A percentile compares a stretch with the other conserved stretches of the same genome.
These are phyloP conservation scores for Hypholoma fasciculare DNA, from an alignment of 768 basidiomycete species.

Conservation along the genomic window DNA sequence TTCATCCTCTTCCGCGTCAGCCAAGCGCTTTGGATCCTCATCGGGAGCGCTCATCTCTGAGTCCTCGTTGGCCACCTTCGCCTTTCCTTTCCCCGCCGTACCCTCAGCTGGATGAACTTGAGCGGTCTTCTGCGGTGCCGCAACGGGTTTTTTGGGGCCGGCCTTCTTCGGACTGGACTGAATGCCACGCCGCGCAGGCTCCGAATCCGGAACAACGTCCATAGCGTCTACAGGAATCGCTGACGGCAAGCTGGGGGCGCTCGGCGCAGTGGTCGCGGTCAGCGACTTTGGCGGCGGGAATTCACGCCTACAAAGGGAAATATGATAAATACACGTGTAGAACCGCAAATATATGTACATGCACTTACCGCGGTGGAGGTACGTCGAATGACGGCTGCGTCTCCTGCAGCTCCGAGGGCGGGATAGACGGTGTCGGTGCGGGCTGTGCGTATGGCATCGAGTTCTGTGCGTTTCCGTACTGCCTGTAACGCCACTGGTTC, in stretches of 20 bases:
- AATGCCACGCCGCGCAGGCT: constrained; percentile 22
- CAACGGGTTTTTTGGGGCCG: background rate
- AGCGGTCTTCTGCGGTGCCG: background rate
- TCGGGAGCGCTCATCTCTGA: constrained; percentile 10
- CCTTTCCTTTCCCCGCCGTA: background rate
- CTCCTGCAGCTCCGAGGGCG: constrained; percentile 5
- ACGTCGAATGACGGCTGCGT: constrained; percentile 16
- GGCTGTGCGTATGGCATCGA: background rate
- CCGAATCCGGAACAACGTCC: constrained; percentile 67
- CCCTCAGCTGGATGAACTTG: background rate
- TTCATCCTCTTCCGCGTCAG: constrained; percentile 17
- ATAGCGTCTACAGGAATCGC: constrained; percentile 27
- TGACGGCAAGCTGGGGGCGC: constrained; percentile 1
- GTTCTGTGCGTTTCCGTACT: constrained; percentile 6
- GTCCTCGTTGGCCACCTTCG: constrained; percentile 6
- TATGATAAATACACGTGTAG: background rate
- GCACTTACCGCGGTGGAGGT: constrained; percentile 2
- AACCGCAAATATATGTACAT: background rate
- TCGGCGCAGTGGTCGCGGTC: background rate
- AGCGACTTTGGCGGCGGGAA: background rate
- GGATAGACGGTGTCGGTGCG: background rate
- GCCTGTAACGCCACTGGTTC: constrained; percentile 27
- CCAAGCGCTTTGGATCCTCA: background rate
- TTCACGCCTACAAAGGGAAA: background rate
- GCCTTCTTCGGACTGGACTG: background rate